Evolutionary conservation across 495 filamentous ascomycete species (phyloP).

Genomic region (Tuber brumale): DNA sequence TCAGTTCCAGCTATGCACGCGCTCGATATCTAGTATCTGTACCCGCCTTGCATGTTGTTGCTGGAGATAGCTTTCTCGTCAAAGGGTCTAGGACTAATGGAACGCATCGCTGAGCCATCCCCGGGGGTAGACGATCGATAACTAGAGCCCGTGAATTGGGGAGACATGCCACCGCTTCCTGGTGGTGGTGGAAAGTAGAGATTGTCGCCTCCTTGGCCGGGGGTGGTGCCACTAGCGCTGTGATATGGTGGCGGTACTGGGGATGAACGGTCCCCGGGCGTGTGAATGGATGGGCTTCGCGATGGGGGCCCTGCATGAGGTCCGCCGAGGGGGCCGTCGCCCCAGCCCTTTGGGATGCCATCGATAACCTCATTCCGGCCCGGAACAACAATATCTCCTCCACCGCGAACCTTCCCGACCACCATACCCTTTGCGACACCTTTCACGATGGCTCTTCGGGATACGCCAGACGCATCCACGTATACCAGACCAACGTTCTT

Average conservation of each 20-base stretch:
- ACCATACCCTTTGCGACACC: slow-evolving; percentile 98
- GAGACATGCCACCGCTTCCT: not conserved
- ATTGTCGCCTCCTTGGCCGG: slow-evolving; percentile 1
- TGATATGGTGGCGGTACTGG: slow-evolving; percentile 20
- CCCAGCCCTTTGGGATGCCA: slow-evolving; percentile 44
- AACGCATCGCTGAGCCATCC: slow-evolving; percentile 16
- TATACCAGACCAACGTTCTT: slow-evolving; percentile 98
- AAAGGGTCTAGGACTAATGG: slow-evolving; percentile 26
- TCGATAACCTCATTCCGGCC: slow-evolving; percentile 57
- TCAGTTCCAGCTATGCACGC: not conserved
- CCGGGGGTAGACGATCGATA: not conserved
- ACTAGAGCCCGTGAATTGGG: slow-evolving; percentile 17
- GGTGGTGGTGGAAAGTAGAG: slow-evolving; percentile 21
- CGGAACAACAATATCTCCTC: slow-evolving; percentile 79
- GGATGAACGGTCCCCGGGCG: slow-evolving; percentile 3
- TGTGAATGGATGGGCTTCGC: slow-evolving; percentile 10
- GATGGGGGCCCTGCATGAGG: slow-evolving; percentile 23
- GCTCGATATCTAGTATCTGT: slow-evolving; percentile 21
- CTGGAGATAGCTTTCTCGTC: slow-evolving; percentile 25
- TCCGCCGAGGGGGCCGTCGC: slow-evolving; percentile 22
- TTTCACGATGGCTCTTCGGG: slow-evolving; percentile 79
- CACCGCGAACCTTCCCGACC: slow-evolving; percentile 74
- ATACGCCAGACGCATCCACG: slow-evolving; percentile 90
- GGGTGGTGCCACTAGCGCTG: slow-evolving; percentile 10
- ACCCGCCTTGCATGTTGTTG: slow-evolving; percentile 13